Evolutionary conservation across 768 basidiomycete genomes (phyloP).

Genomic region (Mrakia frigida): DNA sequence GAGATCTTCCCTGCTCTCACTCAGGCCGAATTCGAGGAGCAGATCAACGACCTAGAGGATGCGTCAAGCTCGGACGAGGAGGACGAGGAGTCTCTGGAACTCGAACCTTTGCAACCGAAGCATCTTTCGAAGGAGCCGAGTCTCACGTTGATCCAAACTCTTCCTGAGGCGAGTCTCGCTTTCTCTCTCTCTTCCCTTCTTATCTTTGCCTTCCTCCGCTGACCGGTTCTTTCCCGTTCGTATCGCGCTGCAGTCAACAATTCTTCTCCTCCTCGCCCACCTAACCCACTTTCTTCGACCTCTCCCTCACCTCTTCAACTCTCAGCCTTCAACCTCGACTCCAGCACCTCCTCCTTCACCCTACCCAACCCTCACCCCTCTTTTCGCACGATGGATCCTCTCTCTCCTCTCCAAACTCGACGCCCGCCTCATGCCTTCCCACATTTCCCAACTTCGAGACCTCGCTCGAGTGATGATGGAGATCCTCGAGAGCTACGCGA

Average conservation of each 20-base stretch:
- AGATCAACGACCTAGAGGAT: neutral
- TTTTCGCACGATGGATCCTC: neutral
- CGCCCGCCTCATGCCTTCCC: neutral
- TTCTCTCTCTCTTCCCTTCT: neutral
- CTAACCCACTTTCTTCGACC: neutral
- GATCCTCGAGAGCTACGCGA: neutral
- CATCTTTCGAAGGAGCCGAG: slow-evolving; percentile 3
- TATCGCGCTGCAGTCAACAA: neutral
- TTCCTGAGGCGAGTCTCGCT: neutral
- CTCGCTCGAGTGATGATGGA: neutral
- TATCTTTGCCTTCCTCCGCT: neutral
- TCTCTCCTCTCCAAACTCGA: slow-evolving; percentile 4
- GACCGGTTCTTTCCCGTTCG: neutral
- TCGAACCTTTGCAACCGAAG: neutral
- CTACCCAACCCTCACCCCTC: neutral
- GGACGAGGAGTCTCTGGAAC: neutral
- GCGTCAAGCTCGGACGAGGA: neutral
- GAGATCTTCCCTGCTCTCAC: neutral
- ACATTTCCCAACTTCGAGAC: neutral
- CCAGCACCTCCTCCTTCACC: neutral
- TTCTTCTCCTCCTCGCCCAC: slow-evolving; percentile 1
- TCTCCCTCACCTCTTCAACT: neutral
- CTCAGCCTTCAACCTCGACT: neutral
- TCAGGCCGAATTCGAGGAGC: neutral
- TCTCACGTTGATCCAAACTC: slow-evolving; percentile 11